Percentiles rank a stretch among this genome's conserved stretches.
phyloP scores from a whole-genome alignment of 306 rosid species.

The Albizia julibrissin region DNA sequence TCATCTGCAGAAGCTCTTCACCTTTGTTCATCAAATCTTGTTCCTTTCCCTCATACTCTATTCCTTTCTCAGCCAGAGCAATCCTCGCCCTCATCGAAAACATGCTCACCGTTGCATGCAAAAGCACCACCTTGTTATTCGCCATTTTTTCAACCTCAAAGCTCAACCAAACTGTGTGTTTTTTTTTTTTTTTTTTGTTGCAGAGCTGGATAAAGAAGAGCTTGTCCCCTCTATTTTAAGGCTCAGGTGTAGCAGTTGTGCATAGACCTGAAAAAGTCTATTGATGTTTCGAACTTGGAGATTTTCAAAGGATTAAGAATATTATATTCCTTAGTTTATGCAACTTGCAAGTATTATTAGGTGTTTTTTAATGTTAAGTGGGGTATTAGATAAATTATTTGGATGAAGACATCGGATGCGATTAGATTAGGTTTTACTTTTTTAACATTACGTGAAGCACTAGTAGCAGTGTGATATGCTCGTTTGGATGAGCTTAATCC shows the following conservation, averaged over 20 bases:
- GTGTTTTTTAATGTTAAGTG: too few relatives aligned
- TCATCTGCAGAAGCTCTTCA: constrained; percentile 35
- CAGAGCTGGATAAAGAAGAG: neutral
- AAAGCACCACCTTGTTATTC: constrained; percentile 28
- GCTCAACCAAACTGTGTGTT: neutral
- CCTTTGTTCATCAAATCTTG: constrained; percentile 48
- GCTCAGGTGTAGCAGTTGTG: too few relatives aligned
- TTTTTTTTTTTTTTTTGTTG: too few relatives aligned
- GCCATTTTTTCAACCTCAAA: constrained; percentile 25
- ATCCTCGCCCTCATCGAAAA: constrained; percentile 39
- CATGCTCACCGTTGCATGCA: constrained; percentile 37
- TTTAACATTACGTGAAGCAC: neutral
- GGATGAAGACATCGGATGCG: neutral
- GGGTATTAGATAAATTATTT: too few relatives aligned
- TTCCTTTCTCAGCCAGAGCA: constrained; percentile 44
- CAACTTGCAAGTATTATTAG: neutral
- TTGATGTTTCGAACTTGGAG: too few relatives aligned
- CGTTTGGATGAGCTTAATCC: too few relatives aligned
- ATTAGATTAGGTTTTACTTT: neutral
- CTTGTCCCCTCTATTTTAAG: neutral
- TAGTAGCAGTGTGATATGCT: neutral
- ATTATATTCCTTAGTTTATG: neutral
- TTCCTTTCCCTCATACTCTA: constrained; percentile 30
- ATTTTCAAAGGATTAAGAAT: too few relatives aligned
- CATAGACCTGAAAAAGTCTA: too few relatives aligned